A percentile compares a stretch with the other conserved stretches of the same genome.
Conservation (phyloP, 1,139 yeast species). For the Blastobotrys aristatus region DNA sequence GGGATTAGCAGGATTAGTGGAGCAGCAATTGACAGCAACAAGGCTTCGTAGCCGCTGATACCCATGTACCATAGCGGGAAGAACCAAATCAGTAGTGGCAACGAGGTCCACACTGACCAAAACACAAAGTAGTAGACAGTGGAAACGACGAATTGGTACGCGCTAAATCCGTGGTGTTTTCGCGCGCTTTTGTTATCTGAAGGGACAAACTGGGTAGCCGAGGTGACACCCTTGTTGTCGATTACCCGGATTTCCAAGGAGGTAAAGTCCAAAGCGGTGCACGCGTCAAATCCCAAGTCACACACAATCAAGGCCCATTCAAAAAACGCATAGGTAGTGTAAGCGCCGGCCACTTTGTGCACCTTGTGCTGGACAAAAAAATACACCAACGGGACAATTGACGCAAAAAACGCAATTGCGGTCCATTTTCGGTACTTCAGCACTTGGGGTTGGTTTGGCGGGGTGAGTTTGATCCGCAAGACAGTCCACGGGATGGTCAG, state of each 20-base stretch:
- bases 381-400: conserved; percentile 75
- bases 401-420: conserved; percentile 58
- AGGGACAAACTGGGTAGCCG: conserved; percentile 19
- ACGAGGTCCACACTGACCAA: conserved; percentile 79
- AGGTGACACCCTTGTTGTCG: conserved; percentile 35
- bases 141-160: conserved; percentile 28
- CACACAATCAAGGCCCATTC: conserved; percentile 86
- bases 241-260: conserved; percentile 47
- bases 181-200: conserved; percentile 10
- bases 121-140: conserved; percentile 48
- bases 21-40: conserved; percentile 52
- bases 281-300: conserved; percentile 80
- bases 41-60: conserved; percentile 86
- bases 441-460: conserved; percentile 44
- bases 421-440: conserved; percentile 51
- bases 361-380: conserved; percentile 93
- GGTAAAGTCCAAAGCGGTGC: conserved; percentile 66
- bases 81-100: conserved; percentile 88
- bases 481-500: conserved; percentile 91
- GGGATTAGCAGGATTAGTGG: conserved; percentile 56
- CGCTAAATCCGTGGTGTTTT: conserved; percentile 29
- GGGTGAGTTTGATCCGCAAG: conserved; percentile 53
- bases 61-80: conserved; percentile 99
- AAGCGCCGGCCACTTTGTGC: conserved; percentile 84
- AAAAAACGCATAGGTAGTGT: conserved; percentile 86